These are phyloP conservation scores for Sugiyamaella xylanicola DNA, from an alignment of 1,139 yeast genomes.

Conservation along the genomic window DNA sequence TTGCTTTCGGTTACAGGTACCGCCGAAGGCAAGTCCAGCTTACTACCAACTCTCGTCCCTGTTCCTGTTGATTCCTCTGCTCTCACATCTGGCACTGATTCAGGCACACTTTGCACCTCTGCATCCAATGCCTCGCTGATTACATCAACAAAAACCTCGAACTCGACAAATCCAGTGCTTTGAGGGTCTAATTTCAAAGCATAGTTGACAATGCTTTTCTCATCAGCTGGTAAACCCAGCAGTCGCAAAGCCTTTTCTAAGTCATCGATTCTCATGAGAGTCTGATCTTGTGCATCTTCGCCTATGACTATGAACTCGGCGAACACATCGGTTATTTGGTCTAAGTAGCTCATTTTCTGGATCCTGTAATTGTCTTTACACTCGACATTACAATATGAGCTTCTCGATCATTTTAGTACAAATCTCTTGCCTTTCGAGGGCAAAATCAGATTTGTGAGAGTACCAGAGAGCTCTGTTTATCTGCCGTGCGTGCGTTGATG, in stretches of 20 bases:
- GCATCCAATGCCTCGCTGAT: conserved; percentile 6
- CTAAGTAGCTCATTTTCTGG: conserved; percentile 18
- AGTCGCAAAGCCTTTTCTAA: conserved; percentile 32
- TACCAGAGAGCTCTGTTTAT: no score
- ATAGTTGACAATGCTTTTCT: conserved; percentile 12
- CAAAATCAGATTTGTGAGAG: no score
- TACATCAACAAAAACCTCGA: conserved; percentile 27
- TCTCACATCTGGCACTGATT: neutral
- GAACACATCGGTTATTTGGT: conserved; percentile 35
- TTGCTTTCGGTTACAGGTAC: neutral
- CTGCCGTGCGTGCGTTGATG: no score
- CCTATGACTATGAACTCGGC: conserved; percentile 36
- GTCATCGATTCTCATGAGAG: conserved; percentile 29
- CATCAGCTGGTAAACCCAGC: conserved; percentile 31
- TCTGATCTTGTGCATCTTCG: conserved; percentile 29
- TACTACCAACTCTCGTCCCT: no score
- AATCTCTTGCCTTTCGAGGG: no score
- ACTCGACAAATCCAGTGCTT: conserved; percentile 33
- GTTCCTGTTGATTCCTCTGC: neutral
- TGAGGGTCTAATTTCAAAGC: conserved; percentile 32
- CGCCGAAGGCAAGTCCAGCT: no score
- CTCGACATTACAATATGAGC: no score
- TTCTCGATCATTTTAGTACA: no score
- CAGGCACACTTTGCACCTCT: neutral
- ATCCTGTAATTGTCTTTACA: neutral